Base-by-base conservation (phyloP, 2,329 filamentous ascomycete species). In the Arthrocladium fulminans region DNA sequence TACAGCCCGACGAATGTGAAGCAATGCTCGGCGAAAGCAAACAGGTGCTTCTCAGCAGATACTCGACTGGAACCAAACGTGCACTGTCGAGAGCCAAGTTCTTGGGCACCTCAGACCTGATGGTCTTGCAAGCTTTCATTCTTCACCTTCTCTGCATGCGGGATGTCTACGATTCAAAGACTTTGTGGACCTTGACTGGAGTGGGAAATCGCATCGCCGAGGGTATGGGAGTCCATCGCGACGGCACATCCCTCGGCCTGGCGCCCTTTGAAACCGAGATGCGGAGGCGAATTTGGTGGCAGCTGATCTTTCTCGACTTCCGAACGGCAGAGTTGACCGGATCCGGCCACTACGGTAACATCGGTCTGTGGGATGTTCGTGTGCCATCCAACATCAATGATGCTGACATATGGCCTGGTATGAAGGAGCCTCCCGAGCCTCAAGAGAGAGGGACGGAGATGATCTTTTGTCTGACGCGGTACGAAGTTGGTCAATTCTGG, bases 61-160 rank as follows among this genome's bases (percentile, higher is more conserved):
- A 82, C 60, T 74, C 79, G 7, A 79, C 80, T 58, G 80, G 73
- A 2, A 64, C 79, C 2, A 79, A 84, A 57, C 80, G 83, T 59
- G 77, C 77, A 1, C 66, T 84, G 34, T 75, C 80, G 2, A 71
- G 76, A 48, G 80, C 80, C 6, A 77, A 79, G 52, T 75, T 84
- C 44, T 60, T 85, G 2, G 76, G 73, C 42, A 80, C 77, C 3
- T 76, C 80, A 49, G 81, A 81, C 57, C 66, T 79, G 17, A 66
- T 78, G 25, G 73, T 83, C 4, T 65, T 84, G 12, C 80, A 84
- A 61, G 77, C 80, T 1, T 75, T 80, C 29, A 67, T 80, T 6
- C 65, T 83, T 25, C 84, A 82, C 58, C 62, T 84, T 17, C 32
- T 47, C 75, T 50, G 65, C 70, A 10, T 68, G 73, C 32, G 71